Percentiles rank a stretch among this genome's conserved stretches.
Conservation (phyloP, 139 green algal species). For the Micromonas pusilla region DNA sequence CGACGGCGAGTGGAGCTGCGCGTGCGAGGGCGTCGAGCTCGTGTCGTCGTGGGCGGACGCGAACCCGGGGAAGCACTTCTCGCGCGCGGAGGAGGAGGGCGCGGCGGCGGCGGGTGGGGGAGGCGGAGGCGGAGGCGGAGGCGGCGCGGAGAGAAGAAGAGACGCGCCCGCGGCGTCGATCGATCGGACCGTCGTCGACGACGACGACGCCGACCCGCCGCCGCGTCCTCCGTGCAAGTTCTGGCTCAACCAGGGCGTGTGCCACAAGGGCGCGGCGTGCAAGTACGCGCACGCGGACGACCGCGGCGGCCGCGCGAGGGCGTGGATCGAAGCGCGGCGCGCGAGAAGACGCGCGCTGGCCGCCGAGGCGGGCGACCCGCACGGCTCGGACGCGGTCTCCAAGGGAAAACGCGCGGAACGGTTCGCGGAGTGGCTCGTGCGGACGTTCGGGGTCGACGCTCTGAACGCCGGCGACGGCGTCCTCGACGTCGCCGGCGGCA, state of each 20-base stretch:
- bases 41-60: background rate
- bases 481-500: conserved; percentile 56
- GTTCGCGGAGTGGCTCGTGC: conserved; percentile 52
- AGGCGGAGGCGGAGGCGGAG: background rate
- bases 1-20: background rate
- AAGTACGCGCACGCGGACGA: conserved; percentile 38
- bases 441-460: conserved; percentile 41
- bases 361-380: conserved; percentile 7
- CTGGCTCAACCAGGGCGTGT: conserved; percentile 48
- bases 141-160: background rate
- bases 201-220: conserved; percentile 1
- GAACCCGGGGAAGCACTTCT: conserved; percentile 6
- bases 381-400: background rate
- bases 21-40: background rate
- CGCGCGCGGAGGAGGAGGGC: background rate
- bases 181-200: no score
- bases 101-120: background rate
- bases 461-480: conserved; percentile 47
- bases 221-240: conserved; percentile 45
- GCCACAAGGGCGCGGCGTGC: conserved; percentile 43
- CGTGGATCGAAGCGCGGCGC: conserved; percentile 22
- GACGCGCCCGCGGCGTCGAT: background rate
- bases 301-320: background rate
- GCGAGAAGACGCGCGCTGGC: background rate
- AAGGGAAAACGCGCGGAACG: conserved; percentile 44